Evolutionary conservation across 1,139 yeast genomes (phyloP).

Genomic region (Candida mesenterica): DNA sequence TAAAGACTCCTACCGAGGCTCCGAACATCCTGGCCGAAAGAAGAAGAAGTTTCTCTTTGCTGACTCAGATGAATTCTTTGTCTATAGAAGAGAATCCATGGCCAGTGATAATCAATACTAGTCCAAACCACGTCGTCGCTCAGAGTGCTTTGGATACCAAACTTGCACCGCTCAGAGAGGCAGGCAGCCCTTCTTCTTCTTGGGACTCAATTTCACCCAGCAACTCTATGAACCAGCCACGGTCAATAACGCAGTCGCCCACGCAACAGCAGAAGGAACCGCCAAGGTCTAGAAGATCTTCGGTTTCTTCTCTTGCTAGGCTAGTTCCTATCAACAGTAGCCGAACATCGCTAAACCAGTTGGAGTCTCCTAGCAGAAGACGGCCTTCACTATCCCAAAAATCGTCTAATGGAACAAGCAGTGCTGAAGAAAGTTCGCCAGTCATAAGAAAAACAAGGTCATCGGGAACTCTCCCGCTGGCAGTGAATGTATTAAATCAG

Average conservation of each 20-base stretch:
- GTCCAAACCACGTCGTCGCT: conserved; percentile 11
- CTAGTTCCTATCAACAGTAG: conserved; percentile 30
- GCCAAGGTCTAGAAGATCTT: conserved; percentile 14
- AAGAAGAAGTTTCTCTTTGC: neutral
- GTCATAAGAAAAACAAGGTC: conserved; percentile 15
- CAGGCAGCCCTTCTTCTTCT: conserved; percentile 6
- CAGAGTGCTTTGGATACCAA: conserved; percentile 11
- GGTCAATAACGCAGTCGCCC: neutral
- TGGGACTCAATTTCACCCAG: conserved; percentile 7
- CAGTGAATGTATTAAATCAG: conserved; percentile 2
- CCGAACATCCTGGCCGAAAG: no score
- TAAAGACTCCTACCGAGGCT: no score
- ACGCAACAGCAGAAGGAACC: conserved; percentile 2
- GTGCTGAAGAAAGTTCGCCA: conserved; percentile 6
- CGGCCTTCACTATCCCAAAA: conserved; percentile 15
- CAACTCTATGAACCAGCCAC: neutral
- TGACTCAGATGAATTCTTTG: neutral
- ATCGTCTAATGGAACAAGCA: conserved; percentile 10
- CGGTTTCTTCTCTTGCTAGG: conserved; percentile 34
- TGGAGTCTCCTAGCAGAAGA: conserved; percentile 13
- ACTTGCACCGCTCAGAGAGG: conserved; percentile 11
- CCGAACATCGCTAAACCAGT: conserved; percentile 13
- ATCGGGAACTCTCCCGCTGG: conserved; percentile 15
- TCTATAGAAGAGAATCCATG: conserved; percentile 10
- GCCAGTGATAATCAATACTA: conserved; percentile 13